Evolutionary conservation across 305 asterid genomes (phyloP).

Genomic region (Salvia sclarea): DNA sequence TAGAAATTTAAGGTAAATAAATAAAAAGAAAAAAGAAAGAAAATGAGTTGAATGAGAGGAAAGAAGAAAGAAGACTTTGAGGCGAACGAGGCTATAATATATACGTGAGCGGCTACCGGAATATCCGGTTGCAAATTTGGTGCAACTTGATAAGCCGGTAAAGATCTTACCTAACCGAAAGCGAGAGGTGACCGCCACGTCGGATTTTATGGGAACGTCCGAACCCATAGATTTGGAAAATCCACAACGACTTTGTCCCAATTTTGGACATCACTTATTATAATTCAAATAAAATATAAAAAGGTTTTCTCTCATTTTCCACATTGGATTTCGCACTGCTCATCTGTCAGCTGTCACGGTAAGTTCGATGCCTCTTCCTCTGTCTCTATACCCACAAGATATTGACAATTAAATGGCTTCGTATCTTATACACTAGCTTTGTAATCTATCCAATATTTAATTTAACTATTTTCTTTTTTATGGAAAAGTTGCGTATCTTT

Average conservation of each 20-base stretch:
- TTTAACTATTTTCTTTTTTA: no score
- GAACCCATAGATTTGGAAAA: constrained; percentile 32
- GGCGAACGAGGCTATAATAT: constrained; percentile 18
- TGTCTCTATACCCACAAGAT: no score
- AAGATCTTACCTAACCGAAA: constrained; percentile 23
- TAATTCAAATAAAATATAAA: background rate
- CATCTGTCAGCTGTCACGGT: constrained; percentile 15
- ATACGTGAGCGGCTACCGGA: constrained; percentile 36
- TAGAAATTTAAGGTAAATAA: background rate
- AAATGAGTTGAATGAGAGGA: constrained; percentile 15
- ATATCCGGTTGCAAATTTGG: constrained; percentile 36
- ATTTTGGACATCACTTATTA: background rate
- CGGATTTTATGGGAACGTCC: constrained; percentile 55
- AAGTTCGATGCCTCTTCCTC: constrained; percentile 6
- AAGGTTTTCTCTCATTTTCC: background rate
- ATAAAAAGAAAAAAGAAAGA: background rate
- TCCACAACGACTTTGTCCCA: constrained; percentile 33
- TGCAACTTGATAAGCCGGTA: constrained; percentile 39
- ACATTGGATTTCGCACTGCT: constrained; percentile 5
- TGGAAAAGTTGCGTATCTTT: no score
- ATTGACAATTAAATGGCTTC: no score
- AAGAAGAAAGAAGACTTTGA: background rate
- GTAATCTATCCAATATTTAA: no score
- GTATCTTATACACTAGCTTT: no score
- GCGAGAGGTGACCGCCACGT: constrained; percentile 65